These are phyloP conservation scores for Trifolium dubium DNA, from an alignment of 306 rosid species.

Conservation along the genomic window DNA sequence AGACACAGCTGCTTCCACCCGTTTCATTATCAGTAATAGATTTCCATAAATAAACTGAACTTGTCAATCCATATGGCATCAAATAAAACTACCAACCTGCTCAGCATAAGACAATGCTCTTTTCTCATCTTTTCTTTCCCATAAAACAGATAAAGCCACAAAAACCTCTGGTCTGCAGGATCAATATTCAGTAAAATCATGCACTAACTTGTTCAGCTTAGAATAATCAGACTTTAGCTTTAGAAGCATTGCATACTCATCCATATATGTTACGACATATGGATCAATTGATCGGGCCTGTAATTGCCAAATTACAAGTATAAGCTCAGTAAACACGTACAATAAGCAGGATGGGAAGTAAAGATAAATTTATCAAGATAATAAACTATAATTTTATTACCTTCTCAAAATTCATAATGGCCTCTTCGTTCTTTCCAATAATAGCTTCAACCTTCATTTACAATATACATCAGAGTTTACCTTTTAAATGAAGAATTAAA, in stretches of 20 bases:
- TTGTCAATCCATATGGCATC: constrained; percentile 29
- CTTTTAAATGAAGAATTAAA: constrained; percentile 30
- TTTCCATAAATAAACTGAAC: constrained; percentile 66
- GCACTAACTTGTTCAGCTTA: constrained; percentile 86
- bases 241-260: constrained; percentile 98
- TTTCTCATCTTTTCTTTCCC: constrained; percentile 94
- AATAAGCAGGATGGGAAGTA: constrained; percentile 7
- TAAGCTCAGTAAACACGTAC: constrained; percentile 13
- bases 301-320: constrained; percentile 45
- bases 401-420: constrained; percentile 93
- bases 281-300: constrained; percentile 97
- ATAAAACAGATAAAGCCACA: constrained; percentile 89
- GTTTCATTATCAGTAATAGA: constrained; percentile 76
- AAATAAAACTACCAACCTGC: constrained; percentile 62
- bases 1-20: constrained; percentile 81
- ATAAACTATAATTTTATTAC: constrained; percentile 47
- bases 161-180: constrained; percentile 95
- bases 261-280: constrained; percentile 84
- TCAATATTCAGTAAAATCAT: constrained; percentile 86
- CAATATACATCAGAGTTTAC: constrained; percentile 36
- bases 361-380: constrained; percentile 28
- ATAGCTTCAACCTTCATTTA: constrained; percentile 89
- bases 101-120: constrained; percentile 94
- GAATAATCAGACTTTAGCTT: constrained; percentile 86
- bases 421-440: constrained; percentile 95